Evolutionary conservation across 257 asterid genomes (phyloP), one percentile per base, ranked within the genome.

Genomic region (Coffea eugenioides): DNA sequence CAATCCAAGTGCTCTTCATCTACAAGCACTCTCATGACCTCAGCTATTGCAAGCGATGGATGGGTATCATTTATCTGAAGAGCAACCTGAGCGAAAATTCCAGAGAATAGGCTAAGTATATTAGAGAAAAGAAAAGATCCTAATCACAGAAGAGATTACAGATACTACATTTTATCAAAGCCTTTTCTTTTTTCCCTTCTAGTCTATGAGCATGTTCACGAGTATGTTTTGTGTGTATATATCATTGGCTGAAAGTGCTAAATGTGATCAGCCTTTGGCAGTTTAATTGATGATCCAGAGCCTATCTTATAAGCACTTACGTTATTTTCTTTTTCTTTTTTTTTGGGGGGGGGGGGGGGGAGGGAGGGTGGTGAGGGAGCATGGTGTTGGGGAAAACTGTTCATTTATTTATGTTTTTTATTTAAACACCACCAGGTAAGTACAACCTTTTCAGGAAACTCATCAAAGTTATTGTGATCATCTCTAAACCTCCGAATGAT

Each of bases 11-110:
- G 52, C 54, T 88, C 89, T 82, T 88, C 89, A 71, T 88, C 91
- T 82, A 86, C 72, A 36, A 86, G 89, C 73, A 88, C 81, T 80
- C 91, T 82, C 89, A 88, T 88, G 56, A 88, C 81, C 86, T 88
- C 91, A 72, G 76, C 85, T 80, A 88, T 84, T 80, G 89, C 85
- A 78, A 88, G 84, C 23, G 91, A 86, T 69, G 91, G 91, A 81
- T 88, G 89, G 36, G 91, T 88, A 79, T 88, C 91, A 79, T 84
- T 88, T 72, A 88, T 88, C 81, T 88, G 91, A 79, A 88, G 87
- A 76, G 91, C 89, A 69, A 88, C 88, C 91, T 88, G 83, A 59
- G 56, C 21, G 1, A 59, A 68, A 81, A 31, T 43, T 78, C 59
- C 25, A 51, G 64, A 62, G 27, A 82, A 73, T 46, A 39, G 64